Evolutionary conservation across 768 basidiomycete species (phyloP).

Genomic region (Macrocybe gigantea): DNA sequence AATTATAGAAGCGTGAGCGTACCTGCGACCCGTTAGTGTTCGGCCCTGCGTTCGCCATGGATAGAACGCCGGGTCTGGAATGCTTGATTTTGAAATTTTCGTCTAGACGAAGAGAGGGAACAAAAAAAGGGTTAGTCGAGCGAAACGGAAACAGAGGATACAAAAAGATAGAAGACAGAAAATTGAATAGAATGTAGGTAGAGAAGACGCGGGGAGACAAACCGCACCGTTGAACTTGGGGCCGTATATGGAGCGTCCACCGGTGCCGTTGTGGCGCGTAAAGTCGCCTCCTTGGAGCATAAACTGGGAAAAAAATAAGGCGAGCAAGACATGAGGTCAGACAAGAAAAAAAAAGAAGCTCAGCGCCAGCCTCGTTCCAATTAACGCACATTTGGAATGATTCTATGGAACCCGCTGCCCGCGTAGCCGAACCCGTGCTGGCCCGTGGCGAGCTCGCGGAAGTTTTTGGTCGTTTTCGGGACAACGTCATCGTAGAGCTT

Average conservation of each 20-base stretch:
- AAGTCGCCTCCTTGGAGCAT: constrained; percentile 91
- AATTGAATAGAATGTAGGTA: too few species aligned
- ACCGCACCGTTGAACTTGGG: constrained; percentile 64
- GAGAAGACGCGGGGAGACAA: not conserved
- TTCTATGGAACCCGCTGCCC: constrained; percentile 63
- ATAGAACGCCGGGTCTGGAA: constrained; percentile 58
- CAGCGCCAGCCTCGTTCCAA: not conserved
- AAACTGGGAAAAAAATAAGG: constrained; percentile 35
- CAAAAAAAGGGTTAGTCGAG: too few species aligned
- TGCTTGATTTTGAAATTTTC: constrained; percentile 70
- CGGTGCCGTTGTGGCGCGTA: constrained; percentile 67
- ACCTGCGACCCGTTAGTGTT: constrained; percentile 81
- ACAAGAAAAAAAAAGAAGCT: not conserved
- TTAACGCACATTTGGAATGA: constrained; percentile 55
- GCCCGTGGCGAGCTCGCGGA: constrained; percentile 71
- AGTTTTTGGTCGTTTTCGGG: constrained; percentile 78
- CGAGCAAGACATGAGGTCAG: not conserved
- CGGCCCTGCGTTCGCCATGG: constrained; percentile 85
- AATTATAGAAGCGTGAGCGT: constrained; percentile 3
- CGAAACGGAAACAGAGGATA: too few species aligned
- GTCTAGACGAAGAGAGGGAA: constrained; percentile 26
- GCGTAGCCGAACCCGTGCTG: constrained; percentile 69
- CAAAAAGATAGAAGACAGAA: too few species aligned
- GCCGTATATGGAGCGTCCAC: constrained; percentile 85
- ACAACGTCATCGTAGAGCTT: constrained; percentile 78